phyloP scores from a whole-genome alignment of 306 rosid genomes.

The Inga oerstediana region DNA sequence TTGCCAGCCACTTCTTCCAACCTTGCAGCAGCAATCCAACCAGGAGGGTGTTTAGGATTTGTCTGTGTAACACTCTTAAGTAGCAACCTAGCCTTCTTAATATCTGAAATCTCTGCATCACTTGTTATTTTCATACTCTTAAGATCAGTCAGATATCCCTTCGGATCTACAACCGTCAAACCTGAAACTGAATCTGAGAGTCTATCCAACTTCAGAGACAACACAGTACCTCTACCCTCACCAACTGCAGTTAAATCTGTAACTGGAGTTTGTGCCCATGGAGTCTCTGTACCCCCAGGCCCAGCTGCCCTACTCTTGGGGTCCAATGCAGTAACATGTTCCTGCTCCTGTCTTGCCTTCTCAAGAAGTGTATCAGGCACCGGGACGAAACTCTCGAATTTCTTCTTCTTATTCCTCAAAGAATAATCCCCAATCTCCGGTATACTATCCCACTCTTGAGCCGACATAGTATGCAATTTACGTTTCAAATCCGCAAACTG shows the following conservation, averaged over 20 bases:
- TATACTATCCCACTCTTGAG: conserved; percentile 80
- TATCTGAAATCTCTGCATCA: conserved; percentile 89
- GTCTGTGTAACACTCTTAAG: conserved; percentile 88
- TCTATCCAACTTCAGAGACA: conserved; percentile 80
- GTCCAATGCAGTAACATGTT: conserved; percentile 85
- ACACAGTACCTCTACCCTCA: conserved; percentile 87
- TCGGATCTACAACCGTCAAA: conserved; percentile 78
- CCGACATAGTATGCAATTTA: conserved; percentile 60
- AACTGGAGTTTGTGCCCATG: conserved; percentile 86
- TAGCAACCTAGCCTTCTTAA: conserved; percentile 79
- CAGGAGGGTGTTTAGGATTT: conserved; percentile 86
- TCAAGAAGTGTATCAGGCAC: conserved; percentile 86
- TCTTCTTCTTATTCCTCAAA: conserved; percentile 75
- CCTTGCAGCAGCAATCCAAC: conserved; percentile 94
- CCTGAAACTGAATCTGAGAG: conserved; percentile 81
- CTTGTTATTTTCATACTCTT: conserved; percentile 90
- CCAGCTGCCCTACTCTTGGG: conserved; percentile 77
- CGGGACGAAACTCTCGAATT: conserved; percentile 89
- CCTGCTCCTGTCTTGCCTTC: conserved; percentile 91
- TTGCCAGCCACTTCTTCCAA: conserved; percentile 89
- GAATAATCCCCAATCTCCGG: conserved; percentile 90
- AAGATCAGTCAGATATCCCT: conserved; percentile 79
- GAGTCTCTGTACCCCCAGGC: conserved; percentile 76
- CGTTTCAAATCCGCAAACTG: conserved; percentile 87
- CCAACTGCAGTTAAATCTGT: conserved; percentile 94